Base-by-base conservation (phyloP, 768 basidiomycete genomes). In the Trametes cubensis region DNA sequence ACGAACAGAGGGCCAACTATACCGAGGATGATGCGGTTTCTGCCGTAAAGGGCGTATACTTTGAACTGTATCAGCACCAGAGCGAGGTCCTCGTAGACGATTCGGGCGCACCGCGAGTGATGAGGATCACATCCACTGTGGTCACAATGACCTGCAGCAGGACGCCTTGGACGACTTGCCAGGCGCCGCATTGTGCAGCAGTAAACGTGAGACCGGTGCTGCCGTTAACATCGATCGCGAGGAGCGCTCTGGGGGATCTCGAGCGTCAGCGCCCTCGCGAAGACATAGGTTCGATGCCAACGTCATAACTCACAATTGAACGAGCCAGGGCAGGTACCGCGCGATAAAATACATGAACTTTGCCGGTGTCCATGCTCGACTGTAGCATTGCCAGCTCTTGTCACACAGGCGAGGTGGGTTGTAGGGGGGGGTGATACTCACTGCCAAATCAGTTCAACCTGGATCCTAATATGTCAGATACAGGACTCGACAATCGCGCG, bases 361-460 rank as follows among this genome's bases (percentile, higher is more conserved):
- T 1, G 64, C 66, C n/a, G 67, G 60, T 21, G 69, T 67, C 70
- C 70, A 70, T 4, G 25, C 26, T 51, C 63, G 61, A 13, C 69
- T 66, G 38, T 6, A n/a, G 26, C 18, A 26, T 17, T 2, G 42
- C 44, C 28, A 45, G 13, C 14, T 1, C 17, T 58, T 25, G n/a
- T n/a, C 40, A 50, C 20, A 6, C 8, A 6, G 8, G 21, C 7
- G 11, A 23, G 18, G 10, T 6, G 13, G 17, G 3, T 10, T 20
- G 1, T 28, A 40, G 6, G 18, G 52, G n/a, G 28, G 15, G 11
- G 21, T 38, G 11, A 14, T 11, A 50, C 69, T 51, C 41, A 70
- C 70, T 39, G 57, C 70, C 70, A 71, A 13, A 71, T 67, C 40
- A 62, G 53, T 18, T 71, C 69, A 4, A 70, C 60, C 70, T 71